phyloP scores from a whole-genome alignment of 2,329 filamentous ascomycete species.

The Biscogniauxia marginata region DNA sequence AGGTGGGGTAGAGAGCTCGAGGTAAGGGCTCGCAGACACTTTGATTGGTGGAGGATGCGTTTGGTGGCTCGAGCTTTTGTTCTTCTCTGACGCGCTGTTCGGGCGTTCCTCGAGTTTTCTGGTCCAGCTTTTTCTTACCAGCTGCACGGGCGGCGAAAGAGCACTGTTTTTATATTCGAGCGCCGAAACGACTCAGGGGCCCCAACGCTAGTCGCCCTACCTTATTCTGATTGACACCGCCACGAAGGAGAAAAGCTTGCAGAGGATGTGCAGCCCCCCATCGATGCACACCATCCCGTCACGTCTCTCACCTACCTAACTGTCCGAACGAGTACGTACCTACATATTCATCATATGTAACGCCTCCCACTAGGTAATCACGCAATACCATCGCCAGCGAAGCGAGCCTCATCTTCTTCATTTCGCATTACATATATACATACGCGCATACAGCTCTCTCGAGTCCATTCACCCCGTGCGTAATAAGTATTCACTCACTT shows the following conservation, averaged over 20 bases:
- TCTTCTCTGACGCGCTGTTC: slow-evolving; percentile 15
- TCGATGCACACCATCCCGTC: neutral
- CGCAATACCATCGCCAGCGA: too few species aligned
- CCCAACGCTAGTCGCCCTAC: neutral
- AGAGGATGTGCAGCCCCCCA: neutral
- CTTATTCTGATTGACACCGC: slow-evolving; percentile 15
- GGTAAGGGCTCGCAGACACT: neutral
- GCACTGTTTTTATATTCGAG: slow-evolving; percentile 32
- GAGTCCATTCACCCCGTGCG: neutral
- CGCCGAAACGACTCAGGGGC: slow-evolving; percentile 25
- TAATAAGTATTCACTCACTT: neutral
- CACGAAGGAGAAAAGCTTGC: neutral
- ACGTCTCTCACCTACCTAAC: slow-evolving; percentile 5
- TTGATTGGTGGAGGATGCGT: neutral
- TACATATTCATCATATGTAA: neutral
- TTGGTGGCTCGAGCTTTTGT: slow-evolving; percentile 23
- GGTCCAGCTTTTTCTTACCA: slow-evolving; percentile 16
- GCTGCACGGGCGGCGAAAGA: slow-evolving; percentile 26
- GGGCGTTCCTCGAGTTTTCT: slow-evolving; percentile 1
- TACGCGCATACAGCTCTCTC: neutral
- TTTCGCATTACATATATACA: neutral
- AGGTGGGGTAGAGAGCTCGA: slow-evolving; percentile 23
- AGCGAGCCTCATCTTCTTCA: neutral
- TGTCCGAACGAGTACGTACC: neutral
- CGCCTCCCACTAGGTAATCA: neutral